Evolutionary conservation across 1,139 yeast species (phyloP).

Genomic region (Tardiomyces depauwii): DNA sequence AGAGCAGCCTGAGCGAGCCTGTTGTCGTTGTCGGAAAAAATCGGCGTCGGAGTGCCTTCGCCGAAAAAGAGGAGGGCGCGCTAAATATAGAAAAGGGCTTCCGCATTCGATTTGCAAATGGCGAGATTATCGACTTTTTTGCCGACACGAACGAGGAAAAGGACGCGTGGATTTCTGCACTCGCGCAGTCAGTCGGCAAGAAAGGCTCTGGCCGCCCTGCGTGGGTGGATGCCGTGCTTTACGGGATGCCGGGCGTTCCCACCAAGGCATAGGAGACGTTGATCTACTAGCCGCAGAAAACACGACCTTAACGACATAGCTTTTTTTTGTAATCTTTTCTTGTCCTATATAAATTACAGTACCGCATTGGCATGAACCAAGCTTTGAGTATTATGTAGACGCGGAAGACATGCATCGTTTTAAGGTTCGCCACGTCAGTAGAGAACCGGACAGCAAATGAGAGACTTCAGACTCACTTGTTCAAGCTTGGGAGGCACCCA

Average conservation of each 20-base stretch:
- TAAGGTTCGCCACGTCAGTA: too few species aligned
- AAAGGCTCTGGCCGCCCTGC: slow-evolving; percentile 7
- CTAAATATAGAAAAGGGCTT: slow-evolving; percentile 27
- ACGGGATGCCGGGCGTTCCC: background rate
- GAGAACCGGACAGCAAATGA: too few species aligned
- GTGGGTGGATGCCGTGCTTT: slow-evolving; percentile 11
- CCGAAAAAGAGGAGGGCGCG: slow-evolving; percentile 20
- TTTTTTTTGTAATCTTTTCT: background rate
- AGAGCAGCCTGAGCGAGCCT: slow-evolving; percentile 15
- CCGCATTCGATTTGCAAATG: slow-evolving; percentile 49
- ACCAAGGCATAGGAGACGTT: too few species aligned
- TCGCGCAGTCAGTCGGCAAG: slow-evolving; percentile 14
- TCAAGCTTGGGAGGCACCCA: too few species aligned
- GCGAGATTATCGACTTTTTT: slow-evolving; percentile 53
- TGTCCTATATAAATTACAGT: background rate
- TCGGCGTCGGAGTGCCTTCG: slow-evolving; percentile 21
- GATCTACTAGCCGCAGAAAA: too few species aligned
- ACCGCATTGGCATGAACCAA: too few species aligned
- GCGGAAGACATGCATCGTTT: too few species aligned
- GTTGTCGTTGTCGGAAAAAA: slow-evolving; percentile 13
- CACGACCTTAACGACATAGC: too few species aligned
- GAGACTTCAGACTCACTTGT: too few species aligned
- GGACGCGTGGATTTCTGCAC: slow-evolving; percentile 34
- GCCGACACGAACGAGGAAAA: slow-evolving; percentile 46
- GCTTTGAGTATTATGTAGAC: too few species aligned